A percentile compares a stretch with the other conserved stretches of the same genome.
Conservation (phyloP, 2,329 filamentous ascomycete genomes). For the Hymenoscyphus scutula region DNA sequence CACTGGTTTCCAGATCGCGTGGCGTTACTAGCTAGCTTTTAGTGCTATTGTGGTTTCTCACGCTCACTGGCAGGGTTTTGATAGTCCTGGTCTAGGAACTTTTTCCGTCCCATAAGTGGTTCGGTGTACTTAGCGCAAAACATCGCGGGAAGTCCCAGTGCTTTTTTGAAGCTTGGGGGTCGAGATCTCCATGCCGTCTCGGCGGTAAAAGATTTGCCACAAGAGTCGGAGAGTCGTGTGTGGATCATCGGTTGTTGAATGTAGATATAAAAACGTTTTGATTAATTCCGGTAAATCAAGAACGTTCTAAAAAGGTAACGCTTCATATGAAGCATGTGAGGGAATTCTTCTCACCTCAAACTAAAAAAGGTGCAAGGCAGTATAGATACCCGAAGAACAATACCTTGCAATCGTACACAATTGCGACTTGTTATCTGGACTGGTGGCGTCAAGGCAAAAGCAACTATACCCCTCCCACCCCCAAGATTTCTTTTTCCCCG, state of each 20-base stretch:
- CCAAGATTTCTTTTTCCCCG: too few relatives aligned
- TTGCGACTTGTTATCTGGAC: not conserved
- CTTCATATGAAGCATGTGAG: not conserved
- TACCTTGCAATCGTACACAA: not conserved
- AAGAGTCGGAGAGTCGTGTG: too few relatives aligned
- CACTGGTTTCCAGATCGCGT: too few relatives aligned
- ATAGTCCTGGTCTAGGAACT: not conserved
- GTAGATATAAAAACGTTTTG: not conserved
- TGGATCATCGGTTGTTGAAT: too few relatives aligned
- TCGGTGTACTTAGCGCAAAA: not conserved
- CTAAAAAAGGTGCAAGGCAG: not conserved
- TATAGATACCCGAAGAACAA: not conserved
- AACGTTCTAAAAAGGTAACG: not conserved
- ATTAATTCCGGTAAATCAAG: not conserved
- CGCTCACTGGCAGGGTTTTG: not conserved
- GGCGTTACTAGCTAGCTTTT: not conserved
- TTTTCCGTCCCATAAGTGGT: not conserved
- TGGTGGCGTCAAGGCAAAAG: too few relatives aligned
- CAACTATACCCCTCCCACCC: too few relatives aligned
- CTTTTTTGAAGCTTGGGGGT: not conserved
- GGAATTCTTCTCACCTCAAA: not conserved
- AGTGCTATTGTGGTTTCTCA: not conserved
- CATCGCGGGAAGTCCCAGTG: not conserved
- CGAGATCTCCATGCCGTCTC: not conserved
- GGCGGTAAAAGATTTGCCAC: not conserved